Evolutionary conservation across 2,329 filamentous ascomycete species (phyloP), one percentile per base, ranked within the genome.

Genomic region (Fusarium graminum): DNA sequence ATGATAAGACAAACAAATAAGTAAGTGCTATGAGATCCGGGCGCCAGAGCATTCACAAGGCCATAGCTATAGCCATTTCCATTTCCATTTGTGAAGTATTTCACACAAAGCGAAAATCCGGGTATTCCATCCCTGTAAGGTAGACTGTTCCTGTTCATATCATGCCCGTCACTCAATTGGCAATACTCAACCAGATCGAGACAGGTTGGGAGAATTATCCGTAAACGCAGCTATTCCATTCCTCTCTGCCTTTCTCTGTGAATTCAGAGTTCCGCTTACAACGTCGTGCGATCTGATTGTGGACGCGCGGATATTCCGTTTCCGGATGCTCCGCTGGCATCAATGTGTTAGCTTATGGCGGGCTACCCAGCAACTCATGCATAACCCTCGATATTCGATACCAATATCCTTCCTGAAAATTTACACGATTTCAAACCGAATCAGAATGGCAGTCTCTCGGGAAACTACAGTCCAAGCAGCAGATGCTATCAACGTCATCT

Each of bases 401-500:
- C 32, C 22, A 32, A 16, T 22, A 12, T 8, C 8, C 17, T 16
- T 22, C 41, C 36, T 6, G 11, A 8, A 5, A 36, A 9, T 36
- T 10, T 5, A 4, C 17, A 29, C 12, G 16, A 2, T 38, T 8
- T 4, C n/a, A n/a, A 9, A 11, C 22, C 38, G 13, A 8, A 32
- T 13, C 6, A 12, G 1, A 6, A 55, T 52, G 38, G 9, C 25
- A 12, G n/a, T 28, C 13, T 54, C 36, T 6, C 42, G 17, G 4
- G 34, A 49, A 25, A 26, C 39, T n/a, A 36, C 8, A 9, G 17
- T 29, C 7, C 26, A n/a, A 26, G 59, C 42, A 22, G 53, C 47
- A 30, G 46, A 55, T 28, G 53, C 64, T 46, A 36, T 34, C 14
- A 71, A 71, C 28, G 28, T 34, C 7, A 28, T 71, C 17, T 60